Evolutionary conservation across 176 grass and related monocot genomes (phyloP), one percentile per base, ranked within the genome.

Genomic region (Bonia amplexicaulis): DNA sequence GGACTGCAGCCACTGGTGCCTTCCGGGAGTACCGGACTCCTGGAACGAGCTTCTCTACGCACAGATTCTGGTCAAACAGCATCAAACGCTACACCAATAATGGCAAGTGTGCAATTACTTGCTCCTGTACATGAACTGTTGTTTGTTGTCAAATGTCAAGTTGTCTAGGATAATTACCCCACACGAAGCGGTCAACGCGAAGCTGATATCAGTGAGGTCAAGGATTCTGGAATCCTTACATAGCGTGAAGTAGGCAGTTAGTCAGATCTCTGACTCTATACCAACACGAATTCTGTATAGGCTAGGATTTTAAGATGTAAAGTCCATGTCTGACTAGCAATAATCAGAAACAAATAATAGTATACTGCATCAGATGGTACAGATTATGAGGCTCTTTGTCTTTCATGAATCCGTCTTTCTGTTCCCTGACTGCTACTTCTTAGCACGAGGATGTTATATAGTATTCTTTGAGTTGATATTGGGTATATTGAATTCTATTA

Each of bases 1-100:
- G 85, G 96, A 98, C 82, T 98, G 96, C 79, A 98, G 96, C 81
- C 93, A 98, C 82, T 98, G 96, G 96, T 98, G 96, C 88, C 93
- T 98, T 63, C 96, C 96, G 12, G 93, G 96, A 39, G 91, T 98
- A 12, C 96, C 96, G 0, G 96, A 98, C 78, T 90, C 96, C 33
- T 98, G 96, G 96, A 98, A 98, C 29, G 91, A 99, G 84, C 84
- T 99, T 85, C 69, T 99, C 44, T 99, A 94, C 20, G 91, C 93
- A 42, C 87, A 93, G 82, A 89, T 99, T 73, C 76, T 92, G 77
- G 79, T 92, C 45, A 92, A 85, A 79, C 87, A 90, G 53, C 66
- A 86, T 52, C 83, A 86, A 42, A 83, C 44, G 85, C 47, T 63
- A 15, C 87, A 85, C 42, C 71, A 83, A 88, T 94, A 86, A 92